These are phyloP conservation scores for Oidium heveae DNA, from an alignment of 2,329 filamentous ascomycete species.

Conservation along the genomic window DNA sequence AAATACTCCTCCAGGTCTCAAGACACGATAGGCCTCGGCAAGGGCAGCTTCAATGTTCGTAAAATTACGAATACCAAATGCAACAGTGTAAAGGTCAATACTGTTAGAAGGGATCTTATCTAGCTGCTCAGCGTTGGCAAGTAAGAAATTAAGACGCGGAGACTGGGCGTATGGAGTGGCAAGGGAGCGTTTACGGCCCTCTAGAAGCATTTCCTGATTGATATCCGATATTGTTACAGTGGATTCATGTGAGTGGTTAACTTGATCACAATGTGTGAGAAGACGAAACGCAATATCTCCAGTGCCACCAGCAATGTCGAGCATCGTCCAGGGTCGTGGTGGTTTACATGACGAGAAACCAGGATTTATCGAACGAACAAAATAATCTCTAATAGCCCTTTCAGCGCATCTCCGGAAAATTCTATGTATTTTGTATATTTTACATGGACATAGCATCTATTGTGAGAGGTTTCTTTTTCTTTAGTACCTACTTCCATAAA, in stretches of 20 bases:
- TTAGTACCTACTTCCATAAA: slow-evolving; percentile 42
- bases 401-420: too few relatives aligned
- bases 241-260: slow-evolving; percentile 58
- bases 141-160: slow-evolving; percentile 44
- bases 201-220: slow-evolving; percentile 80
- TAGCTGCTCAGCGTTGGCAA: slow-evolving; percentile 72
- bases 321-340: slow-evolving; percentile 40
- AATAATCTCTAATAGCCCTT: slow-evolving; percentile 40
- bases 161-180: slow-evolving; percentile 27
- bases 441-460: background rate
- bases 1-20: slow-evolving; percentile 88
- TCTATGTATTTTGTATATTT: background rate
- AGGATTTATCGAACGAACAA: slow-evolving; percentile 75
- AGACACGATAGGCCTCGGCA: slow-evolving; percentile 58
- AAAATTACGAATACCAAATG: slow-evolving; percentile 95
- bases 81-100: slow-evolving; percentile 91
- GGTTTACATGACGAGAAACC: slow-evolving; percentile 19
- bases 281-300: slow-evolving; percentile 96
- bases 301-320: slow-evolving; percentile 91
- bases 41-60: slow-evolving; percentile 70
- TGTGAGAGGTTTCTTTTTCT: background rate
- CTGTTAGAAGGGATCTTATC: slow-evolving; percentile 36
- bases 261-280: slow-evolving; percentile 59
- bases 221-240: slow-evolving; percentile 87
- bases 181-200: slow-evolving; percentile 57